Evolutionary conservation across 768 basidiomycete species (phyloP), one percentile per base, ranked within the genome.

Genomic region (Lentinula aciculospora): DNA sequence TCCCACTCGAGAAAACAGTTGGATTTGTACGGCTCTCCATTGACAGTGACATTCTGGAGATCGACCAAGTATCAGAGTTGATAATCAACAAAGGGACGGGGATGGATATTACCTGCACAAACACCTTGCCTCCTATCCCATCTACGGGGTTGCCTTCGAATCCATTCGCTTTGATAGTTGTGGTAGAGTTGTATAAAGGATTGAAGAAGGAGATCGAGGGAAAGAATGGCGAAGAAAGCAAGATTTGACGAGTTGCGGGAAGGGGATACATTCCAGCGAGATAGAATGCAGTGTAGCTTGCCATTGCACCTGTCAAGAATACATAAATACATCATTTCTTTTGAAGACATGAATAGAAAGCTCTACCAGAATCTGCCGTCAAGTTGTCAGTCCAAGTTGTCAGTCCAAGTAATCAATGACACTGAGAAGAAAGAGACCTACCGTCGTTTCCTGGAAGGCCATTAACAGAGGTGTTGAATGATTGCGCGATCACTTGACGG

Each of bases 371-470:
- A 56, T 56, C 51, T 53, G 21, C 21, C 17, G 19, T 17, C 23
- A 25, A n/a, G n/a, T n/a, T n/a, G n/a, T n/a, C n/a, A n/a, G n/a
- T n/a, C n/a, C 3, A 31, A 13, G 15, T 8, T 48, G 12, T 15
- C 4, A n/a, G 8, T 12, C 15, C 10, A 48, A 37, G 37, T 28
- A 19, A 29, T 23, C 15, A 39, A 13, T 2, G n/a, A n/a, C 2
- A 37, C 31, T 9, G 21, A 17, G 25, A 56, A 28, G 7, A 3
- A 9, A 9, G 3, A 34, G 17, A 31, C 72, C 54, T 57, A 83
- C 83, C 85, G 61, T 86, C 85, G 61, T 86, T 86, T 25, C 85
- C 84, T 9, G 85, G 85, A 2, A 86, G 70, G 0, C 85, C 85
- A 53, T 74, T 76, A 10, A 68, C 70, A 3, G 82, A 77, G 0